Evolutionary conservation across 805 yeast species (phyloP), one percentile per base, ranked within the genome.

Genomic region (Barnettozyma californica): DNA sequence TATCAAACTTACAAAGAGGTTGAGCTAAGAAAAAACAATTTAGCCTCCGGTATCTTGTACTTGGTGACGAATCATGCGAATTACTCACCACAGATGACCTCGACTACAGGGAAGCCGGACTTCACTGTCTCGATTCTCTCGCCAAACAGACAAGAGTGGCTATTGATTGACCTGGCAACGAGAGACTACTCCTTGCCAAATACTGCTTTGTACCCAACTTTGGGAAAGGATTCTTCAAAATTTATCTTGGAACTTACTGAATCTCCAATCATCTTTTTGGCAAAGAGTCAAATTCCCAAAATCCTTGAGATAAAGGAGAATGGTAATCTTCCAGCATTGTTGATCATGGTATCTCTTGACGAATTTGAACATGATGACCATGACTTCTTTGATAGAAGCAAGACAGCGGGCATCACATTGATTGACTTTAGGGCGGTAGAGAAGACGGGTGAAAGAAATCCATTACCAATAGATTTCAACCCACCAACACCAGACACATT

Each of bases 281-380:
- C 82, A 18, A 68, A 67, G 44, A 72, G 74, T 43, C 76, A 80
- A 53, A 62, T 79, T 44, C 60, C 65, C 31, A 55, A 53, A 5
- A 53, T 81, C 27, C 57, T 80, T 33, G 57, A 66, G 5, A 36
- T 49, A 14, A 49, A 43, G 45, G 49, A 46, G 25, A 34, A 42
- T 8, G 54, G 54, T 2, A 58, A 10, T 13, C 38, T 82, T 7
- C 52, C 51, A 13, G 47, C 49, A 44, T 60, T 85, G 47, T 74
- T 77, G 53, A 69, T 78, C 26, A 61, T 84, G 31, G 73, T 84
- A 16, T 77, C 79, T 37, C 70, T 81, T 68, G 87, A 83, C 51
- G 70, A 70, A 10, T 66, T 78, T 46, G 50, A 55, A 13, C 54
- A 68, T 7, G 57, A 60, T 5, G 75, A 74, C 44, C 61, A 65